Base-by-base conservation (phyloP, 2,329 filamentous ascomycete species). In the Ploettnerulaceae sp. region DNA sequence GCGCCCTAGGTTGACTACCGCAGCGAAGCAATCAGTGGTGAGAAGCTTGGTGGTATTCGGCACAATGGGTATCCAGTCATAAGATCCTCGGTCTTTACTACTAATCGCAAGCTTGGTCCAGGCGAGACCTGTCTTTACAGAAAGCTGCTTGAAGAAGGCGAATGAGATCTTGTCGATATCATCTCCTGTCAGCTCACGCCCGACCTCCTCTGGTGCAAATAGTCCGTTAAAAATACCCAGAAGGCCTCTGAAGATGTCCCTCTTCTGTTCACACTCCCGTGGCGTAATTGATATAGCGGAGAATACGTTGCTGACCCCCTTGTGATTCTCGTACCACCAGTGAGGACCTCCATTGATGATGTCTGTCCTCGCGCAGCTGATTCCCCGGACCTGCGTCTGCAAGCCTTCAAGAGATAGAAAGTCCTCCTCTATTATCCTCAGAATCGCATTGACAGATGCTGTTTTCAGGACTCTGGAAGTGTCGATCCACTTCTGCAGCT, bases 301-400 rank as follows among this genome's bases (percentile, higher is more conserved):
- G 47, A 66, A 66, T 6, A 66, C 56, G 37, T 65, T 65, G 45
- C 59, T 57, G 7, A 65, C 49, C 1, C 63, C 64, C 32, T 54
- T 56, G 45, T 57, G 48, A 34, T 65, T 66, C 15, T 62, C 57
- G n/a, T 40, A 36, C 64, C 64, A 65, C 63, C 61, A 66, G 4
- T 22, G 22, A n/a, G 56, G 55, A 2, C 63, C 62, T 6, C 63
- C 61, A 35, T 55, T 61, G 21, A 65, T 60, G 25, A 59, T 60
- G 35, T 57, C 53, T 20, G 44, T 49, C 24, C 57, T 57, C 12
- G 58, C 59, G 18, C 51, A 36, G 37, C 48, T 46, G 24, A 62
- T 57, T 12, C 59, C 58, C 22, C 36, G 45, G 14, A 60, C 58
- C 21, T 56, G 53, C 14, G 41, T 51, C 35, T 57, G 53, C 5